These are phyloP conservation scores for Toxoplasma gondii DNA, from an alignment of 169 alveolate genomes.

Conservation along the genomic window DNA sequence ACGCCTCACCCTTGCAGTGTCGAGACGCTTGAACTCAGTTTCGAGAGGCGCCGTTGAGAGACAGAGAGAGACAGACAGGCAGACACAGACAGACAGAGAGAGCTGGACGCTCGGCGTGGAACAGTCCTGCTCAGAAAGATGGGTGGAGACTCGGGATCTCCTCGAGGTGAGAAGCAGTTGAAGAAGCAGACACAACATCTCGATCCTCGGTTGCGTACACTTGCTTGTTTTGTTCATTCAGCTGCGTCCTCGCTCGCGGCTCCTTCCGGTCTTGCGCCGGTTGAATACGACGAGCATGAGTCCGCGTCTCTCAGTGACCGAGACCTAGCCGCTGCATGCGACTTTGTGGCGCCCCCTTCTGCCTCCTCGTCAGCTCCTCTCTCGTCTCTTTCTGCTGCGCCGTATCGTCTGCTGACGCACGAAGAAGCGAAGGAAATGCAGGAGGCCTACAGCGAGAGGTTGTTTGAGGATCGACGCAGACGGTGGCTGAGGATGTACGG, in stretches of 20 bases:
- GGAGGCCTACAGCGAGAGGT: slow-evolving; percentile 32
- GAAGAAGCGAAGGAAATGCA: slow-evolving; percentile 58
- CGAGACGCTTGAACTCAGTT: too few species aligned
- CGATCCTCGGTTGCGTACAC: too few species aligned
- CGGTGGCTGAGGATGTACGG: slow-evolving; percentile 62
- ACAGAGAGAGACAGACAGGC: too few species aligned
- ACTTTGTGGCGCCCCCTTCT: background rate
- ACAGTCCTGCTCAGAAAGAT: too few species aligned
- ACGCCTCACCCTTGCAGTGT: background rate
- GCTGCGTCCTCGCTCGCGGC: background rate
- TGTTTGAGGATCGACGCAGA: slow-evolving; percentile 27
- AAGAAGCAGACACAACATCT: too few species aligned
- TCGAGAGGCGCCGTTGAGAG: too few species aligned
- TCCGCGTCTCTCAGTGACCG: background rate
- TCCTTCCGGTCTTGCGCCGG: background rate
- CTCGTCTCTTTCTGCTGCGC: background rate
- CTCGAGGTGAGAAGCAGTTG: too few species aligned
- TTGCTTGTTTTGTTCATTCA: background rate
- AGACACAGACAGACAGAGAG: too few species aligned
- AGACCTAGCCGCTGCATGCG: background rate
- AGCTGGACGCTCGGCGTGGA: too few species aligned
- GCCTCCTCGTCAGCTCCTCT: background rate
- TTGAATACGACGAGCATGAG: background rate
- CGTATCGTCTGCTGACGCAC: slow-evolving; percentile 54
- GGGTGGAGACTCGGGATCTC: too few species aligned